Base-by-base conservation (phyloP, 2,329 filamentous ascomycete genomes). In the Daldinia eschscholtzii region DNA sequence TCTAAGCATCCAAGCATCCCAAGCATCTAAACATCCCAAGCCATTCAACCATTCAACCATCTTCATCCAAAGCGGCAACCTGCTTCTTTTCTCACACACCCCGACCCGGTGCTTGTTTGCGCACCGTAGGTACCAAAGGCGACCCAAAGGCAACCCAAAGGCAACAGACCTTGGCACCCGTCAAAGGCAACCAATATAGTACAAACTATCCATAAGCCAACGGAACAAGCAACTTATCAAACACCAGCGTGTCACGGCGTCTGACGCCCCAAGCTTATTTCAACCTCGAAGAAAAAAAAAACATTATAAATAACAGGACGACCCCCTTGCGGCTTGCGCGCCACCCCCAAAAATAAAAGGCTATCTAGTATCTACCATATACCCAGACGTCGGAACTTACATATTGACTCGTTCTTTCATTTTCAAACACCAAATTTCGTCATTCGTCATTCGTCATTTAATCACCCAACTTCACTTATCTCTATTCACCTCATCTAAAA, bases 191-290 rank as follows among this genome's bases (percentile, higher is more conserved):
- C 35, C 35, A 39, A 39, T 39, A 39, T 39, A 39, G 35, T 39
- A 39, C 35, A 10, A 12, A 23, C 20, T 23, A 23, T 23, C 35
- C 35, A 39, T 39, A 39, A 15, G 13, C 35, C 35, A 15, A 37
- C 10, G 35, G 35, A 10, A 13, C 30, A 39, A 5, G 35, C 35
- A 39, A 13, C 20, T 20, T 9, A 61, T 58, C 58, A 59, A 41
- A 53, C 52, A 60, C 9, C 46, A 63, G 35, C 23, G 68, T 71
- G 68, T 62, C 68, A 68, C 68, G 63, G 68, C 57, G 57, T 71
- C 65, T 63, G 65, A 71, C 68, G 68, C 70, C 73, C 70, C 74
- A 71, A 74, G 71, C 74, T 76, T 77, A 76, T 76, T 73, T 72
- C 69, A 75, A 75, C 73, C 53, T 72, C 69, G 20, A 23, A 23